A percentile compares a stretch with the other conserved stretches of the same genome.
Conservation (phyloP, 352 stramenopile species). For the Phytopythium cucurbitacearum region DNA sequence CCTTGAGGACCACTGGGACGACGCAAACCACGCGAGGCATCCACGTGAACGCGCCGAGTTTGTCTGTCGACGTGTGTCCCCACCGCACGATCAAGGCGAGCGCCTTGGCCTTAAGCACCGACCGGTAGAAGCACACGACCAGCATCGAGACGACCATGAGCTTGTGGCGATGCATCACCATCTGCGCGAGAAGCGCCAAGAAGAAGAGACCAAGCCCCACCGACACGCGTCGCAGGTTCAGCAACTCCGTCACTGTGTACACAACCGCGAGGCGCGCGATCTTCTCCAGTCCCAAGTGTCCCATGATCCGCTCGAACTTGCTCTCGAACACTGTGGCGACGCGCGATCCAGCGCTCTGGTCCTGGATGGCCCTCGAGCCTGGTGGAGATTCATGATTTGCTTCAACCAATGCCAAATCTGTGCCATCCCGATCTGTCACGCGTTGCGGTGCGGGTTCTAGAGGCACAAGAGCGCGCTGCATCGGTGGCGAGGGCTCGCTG, state of each 20-base stretch:
- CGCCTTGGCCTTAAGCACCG: slow-evolving; percentile 36
- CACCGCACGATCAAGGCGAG: slow-evolving; percentile 32
- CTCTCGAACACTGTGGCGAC: slow-evolving; percentile 40
- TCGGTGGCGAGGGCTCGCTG: no score
- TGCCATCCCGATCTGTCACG: no score
- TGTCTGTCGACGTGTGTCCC: slow-evolving; percentile 60
- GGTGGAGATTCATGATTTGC: no score
- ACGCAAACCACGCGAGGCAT: slow-evolving; percentile 38
- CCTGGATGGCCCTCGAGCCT: neutral
- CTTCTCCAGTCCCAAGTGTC: slow-evolving; percentile 52
- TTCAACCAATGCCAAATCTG: no score
- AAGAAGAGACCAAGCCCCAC: slow-evolving; percentile 43
- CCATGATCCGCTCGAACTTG: slow-evolving; percentile 48
- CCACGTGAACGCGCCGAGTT: slow-evolving; percentile 57
- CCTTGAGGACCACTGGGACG: slow-evolving; percentile 64
- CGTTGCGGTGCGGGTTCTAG: no score
- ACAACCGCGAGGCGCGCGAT: slow-evolving; percentile 40
- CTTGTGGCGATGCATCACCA: slow-evolving; percentile 60
- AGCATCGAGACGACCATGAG: slow-evolving; percentile 74
- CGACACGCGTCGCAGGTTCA: slow-evolving; percentile 41
- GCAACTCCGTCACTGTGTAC: slow-evolving; percentile 53
- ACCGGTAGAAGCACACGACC: slow-evolving; percentile 57
- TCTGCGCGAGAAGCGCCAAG: slow-evolving; percentile 45
- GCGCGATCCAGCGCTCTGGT: neutral
- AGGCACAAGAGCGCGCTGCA: no score